Evolutionary conservation across 2,329 filamentous ascomycete species (phyloP).

Genomic region (Ceratocystis lukuohia): DNA sequence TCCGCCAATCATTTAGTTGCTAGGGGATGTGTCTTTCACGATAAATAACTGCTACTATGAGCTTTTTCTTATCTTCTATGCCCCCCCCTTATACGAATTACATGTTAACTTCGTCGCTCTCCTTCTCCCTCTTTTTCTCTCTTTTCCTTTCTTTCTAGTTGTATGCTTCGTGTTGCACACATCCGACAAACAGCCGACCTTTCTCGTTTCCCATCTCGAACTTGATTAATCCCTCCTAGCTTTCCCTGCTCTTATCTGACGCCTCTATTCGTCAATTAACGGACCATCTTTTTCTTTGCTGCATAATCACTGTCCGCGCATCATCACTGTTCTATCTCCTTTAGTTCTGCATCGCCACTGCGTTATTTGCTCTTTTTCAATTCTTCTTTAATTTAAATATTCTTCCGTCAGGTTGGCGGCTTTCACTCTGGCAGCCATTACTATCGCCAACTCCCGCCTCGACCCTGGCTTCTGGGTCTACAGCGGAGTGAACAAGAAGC

Average conservation of each 20-base stretch:
- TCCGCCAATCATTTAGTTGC: constrained; percentile 1
- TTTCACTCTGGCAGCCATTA: constrained; percentile 19
- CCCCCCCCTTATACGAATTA: no score
- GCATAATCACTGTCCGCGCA: background rate
- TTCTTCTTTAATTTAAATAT: background rate
- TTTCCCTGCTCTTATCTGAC: background rate
- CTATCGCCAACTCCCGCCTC: constrained; percentile 53
- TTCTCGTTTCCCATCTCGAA: background rate
- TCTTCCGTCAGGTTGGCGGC: constrained; percentile 18
- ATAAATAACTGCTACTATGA: no score
- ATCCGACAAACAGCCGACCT: no score
- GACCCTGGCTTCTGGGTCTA: constrained; percentile 90
- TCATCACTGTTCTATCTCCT: background rate
- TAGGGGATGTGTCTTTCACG: no score
- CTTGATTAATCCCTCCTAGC: background rate
- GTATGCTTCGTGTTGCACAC: background rate
- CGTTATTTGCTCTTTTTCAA: constrained; percentile 1
- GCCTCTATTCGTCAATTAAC: background rate
- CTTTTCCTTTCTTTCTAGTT: background rate
- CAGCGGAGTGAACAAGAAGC: constrained; percentile 91
- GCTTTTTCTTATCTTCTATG: no score
- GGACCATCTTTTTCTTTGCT: no score
- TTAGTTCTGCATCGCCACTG: background rate
- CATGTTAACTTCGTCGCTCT: no score
- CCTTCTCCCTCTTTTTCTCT: background rate